These are phyloP conservation scores for Chimonanthus praecox DNA, from an alignment of 164 flowering plant species.

Conservation along the genomic window DNA sequence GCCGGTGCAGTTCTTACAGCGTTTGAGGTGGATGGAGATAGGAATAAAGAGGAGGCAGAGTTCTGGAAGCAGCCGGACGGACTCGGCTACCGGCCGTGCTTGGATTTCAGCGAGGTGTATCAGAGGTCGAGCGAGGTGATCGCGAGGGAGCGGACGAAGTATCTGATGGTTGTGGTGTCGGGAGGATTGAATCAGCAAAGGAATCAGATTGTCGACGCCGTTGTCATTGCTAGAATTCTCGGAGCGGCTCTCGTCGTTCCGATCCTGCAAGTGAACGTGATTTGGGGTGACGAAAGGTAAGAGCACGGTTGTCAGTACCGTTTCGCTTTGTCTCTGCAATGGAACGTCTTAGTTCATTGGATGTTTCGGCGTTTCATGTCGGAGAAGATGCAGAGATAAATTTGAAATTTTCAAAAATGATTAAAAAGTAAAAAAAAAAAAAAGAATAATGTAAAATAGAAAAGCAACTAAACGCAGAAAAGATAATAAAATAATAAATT, in stretches of 20 bases:
- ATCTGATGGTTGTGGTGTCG: slow-evolving; percentile 83
- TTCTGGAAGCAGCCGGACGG: slow-evolving; percentile 94
- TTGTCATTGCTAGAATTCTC: slow-evolving; percentile 89
- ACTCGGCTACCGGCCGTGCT: slow-evolving; percentile 69
- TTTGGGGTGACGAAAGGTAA: slow-evolving; percentile 98
- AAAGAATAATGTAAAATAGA: too few relatives aligned
- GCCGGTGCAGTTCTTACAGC: slow-evolving; percentile 5
- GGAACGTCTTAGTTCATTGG: background rate
- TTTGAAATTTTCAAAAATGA: too few relatives aligned
- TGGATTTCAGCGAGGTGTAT: slow-evolving; percentile 60
- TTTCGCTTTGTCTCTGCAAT: background rate
- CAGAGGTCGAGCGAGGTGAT: slow-evolving; percentile 29
- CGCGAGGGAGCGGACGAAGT: slow-evolving; percentile 51
- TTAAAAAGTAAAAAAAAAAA: too few relatives aligned
- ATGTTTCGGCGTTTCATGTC: background rate
- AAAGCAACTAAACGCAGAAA: too few relatives aligned
- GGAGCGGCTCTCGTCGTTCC: slow-evolving; percentile 95
- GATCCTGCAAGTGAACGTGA: slow-evolving; percentile 83
- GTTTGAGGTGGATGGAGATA: background rate
- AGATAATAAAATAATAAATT: too few relatives aligned
- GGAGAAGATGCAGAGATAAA: background rate
- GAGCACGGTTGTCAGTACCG: background rate
- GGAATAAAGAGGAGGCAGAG: slow-evolving; percentile 11
- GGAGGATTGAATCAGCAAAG: slow-evolving; percentile 99
- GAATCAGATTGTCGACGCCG: slow-evolving; percentile 98